Conservation (phyloP, 495 filamentous ascomycete genomes). For the Tuber indicum region DNA sequence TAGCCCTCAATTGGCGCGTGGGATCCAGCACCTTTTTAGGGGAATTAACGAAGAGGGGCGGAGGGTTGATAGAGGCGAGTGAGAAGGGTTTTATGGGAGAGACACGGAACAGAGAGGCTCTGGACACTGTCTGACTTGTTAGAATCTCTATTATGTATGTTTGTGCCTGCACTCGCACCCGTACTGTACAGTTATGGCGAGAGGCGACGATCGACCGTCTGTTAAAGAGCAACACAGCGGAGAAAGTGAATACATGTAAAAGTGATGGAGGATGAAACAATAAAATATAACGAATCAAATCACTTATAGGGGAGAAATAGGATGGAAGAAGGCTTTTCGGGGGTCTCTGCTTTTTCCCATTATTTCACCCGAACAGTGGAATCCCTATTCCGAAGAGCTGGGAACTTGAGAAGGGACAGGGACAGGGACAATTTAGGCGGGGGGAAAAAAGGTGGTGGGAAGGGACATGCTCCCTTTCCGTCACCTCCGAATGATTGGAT, state of each 20-base stretch:
- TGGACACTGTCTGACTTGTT: neutral
- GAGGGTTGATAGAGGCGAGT: neutral
- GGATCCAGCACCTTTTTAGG: constrained; percentile 28
- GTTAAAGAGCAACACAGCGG: neutral
- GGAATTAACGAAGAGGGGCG: constrained; percentile 1
- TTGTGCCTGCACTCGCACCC: neutral
- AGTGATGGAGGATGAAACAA: constrained; percentile 12
- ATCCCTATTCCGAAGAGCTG: constrained; percentile 35
- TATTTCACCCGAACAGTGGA: constrained; percentile 9
- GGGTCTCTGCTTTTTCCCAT: constrained; percentile 14
- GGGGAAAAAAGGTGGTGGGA: constrained; percentile 10
- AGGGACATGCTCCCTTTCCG: constrained; percentile 14
- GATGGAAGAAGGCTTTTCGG: constrained; percentile 4
- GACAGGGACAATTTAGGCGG: constrained; percentile 24
- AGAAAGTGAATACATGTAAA: neutral
- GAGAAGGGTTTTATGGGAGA: constrained; percentile 18
- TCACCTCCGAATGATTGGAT: constrained; percentile 23
- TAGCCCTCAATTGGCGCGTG: constrained; percentile 21
- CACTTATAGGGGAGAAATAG: neutral
- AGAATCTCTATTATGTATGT: neutral
- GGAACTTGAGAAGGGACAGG: constrained; percentile 22
- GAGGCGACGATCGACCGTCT: neutral
- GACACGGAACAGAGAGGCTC: constrained; percentile 25
- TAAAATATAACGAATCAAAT: constrained; percentile 16
- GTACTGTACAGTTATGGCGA: neutral